Evolutionary conservation across 2,329 filamentous ascomycete species (phyloP).

Genomic region (Acephala macrosclerotiorum): DNA sequence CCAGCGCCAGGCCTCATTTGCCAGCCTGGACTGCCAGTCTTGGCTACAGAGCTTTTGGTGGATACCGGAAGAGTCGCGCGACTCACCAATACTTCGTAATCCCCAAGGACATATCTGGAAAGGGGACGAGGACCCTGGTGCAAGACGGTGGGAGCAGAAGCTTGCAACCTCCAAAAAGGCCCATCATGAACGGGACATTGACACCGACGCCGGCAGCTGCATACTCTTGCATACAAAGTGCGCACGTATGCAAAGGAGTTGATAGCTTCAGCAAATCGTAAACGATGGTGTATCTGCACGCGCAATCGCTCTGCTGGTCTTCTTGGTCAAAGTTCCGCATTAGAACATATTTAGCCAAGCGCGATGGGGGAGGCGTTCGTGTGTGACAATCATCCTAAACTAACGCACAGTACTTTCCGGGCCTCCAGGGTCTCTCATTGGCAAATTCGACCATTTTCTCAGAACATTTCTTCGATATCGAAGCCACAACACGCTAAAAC

Average conservation of each 20-base stretch:
- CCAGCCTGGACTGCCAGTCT: slow-evolving; percentile 16
- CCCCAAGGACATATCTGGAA: slow-evolving; percentile 15
- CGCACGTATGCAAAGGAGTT: slow-evolving; percentile 19
- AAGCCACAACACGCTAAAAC: slow-evolving; percentile 12
- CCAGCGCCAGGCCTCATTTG: slow-evolving; percentile 13
- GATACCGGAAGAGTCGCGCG: slow-evolving; percentile 16
- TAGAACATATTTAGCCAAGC: slow-evolving; percentile 26
- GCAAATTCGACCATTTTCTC: slow-evolving; percentile 13
- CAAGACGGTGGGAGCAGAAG: neutral
- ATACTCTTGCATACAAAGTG: slow-evolving; percentile 21
- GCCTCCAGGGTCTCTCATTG: slow-evolving; percentile 23
- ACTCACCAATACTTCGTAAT: slow-evolving; percentile 22
- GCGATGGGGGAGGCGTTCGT: slow-evolving; percentile 22
- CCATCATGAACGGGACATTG: neutral
- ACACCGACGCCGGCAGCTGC: slow-evolving; percentile 6
- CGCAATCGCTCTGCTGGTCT: slow-evolving; percentile 30
- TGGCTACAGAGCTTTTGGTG: slow-evolving; percentile 16
- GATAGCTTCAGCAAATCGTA: slow-evolving; percentile 18
- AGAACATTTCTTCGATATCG: slow-evolving; percentile 18
- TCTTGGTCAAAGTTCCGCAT: slow-evolving; percentile 23
- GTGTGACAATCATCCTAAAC: slow-evolving; percentile 20
- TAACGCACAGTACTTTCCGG: slow-evolving; percentile 14
- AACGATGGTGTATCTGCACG: slow-evolving; percentile 12
- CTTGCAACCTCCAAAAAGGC: slow-evolving; percentile 7
- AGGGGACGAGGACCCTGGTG: neutral